Conservation (phyloP, 139 green algal genomes). For the Chlorella sp. region DNA sequence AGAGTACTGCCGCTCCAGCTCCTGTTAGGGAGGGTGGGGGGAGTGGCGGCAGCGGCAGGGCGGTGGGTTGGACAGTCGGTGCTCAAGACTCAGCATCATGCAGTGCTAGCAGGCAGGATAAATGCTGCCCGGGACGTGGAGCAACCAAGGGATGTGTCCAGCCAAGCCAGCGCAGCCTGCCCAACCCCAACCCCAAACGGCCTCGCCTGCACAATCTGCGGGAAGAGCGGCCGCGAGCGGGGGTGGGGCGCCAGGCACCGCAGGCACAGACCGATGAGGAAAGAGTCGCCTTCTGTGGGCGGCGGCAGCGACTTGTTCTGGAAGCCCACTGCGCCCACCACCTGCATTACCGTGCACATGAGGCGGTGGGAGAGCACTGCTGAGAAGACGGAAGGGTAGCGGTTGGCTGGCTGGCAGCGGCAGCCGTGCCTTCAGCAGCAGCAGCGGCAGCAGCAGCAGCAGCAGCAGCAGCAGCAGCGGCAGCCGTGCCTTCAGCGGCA, state of each 20-base stretch:
- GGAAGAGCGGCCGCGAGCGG: constrained; percentile 1
- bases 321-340: constrained; percentile 91
- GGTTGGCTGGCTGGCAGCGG: too few species aligned
- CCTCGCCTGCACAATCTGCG: constrained; percentile 8
- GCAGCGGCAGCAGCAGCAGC: too few species aligned
- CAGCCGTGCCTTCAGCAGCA: too few species aligned
- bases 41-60: neutral
- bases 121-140: neutral
- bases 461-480: too few species aligned
- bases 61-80: neutral
- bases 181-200: neutral
- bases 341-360: constrained; percentile 77
- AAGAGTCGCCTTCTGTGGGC: neutral
- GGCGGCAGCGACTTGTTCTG: constrained; percentile 34
- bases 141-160: too few species aligned
- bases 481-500: too few species aligned
- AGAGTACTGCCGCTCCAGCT: neutral
- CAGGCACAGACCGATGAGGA: constrained; percentile 9
- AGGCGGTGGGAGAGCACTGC: too few species aligned
- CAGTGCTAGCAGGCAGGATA: neutral
- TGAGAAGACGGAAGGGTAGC: constrained; percentile 43
- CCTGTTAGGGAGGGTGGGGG: neutral
- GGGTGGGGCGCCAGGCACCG: constrained; percentile 21
- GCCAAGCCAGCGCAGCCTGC: neutral
- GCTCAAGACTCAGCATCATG: neutral